Evolutionary conservation across 306 rosid species (phyloP).

Genomic region (Argentina anserina): DNA sequence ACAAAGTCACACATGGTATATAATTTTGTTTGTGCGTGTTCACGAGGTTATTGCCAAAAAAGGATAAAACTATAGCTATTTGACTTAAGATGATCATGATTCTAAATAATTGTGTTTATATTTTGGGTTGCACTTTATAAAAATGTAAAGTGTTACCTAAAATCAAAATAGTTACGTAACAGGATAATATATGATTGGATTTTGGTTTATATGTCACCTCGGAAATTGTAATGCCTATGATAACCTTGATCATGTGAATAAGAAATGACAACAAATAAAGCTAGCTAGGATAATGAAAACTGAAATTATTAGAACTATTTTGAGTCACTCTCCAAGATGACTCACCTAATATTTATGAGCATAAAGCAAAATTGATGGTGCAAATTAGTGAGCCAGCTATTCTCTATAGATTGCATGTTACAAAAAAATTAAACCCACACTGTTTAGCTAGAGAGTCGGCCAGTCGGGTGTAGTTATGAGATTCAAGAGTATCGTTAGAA

Average conservation of each 20-base stretch:
- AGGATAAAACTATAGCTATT: not conserved
- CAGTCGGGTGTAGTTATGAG: not conserved
- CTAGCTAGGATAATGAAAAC: conserved; percentile 10
- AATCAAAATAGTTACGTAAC: not conserved
- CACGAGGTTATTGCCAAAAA: not conserved
- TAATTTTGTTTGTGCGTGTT: not conserved
- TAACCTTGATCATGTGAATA: conserved; percentile 23
- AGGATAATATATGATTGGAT: conserved; percentile 23
- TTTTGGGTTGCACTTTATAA: not conserved
- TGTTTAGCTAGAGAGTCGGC: no score
- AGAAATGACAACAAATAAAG: conserved; percentile 26
- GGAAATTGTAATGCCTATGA: conserved; percentile 23
- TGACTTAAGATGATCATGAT: conserved; percentile 6
- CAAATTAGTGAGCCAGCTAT: not conserved
- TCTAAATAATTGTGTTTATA: not conserved
- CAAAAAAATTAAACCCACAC: not conserved
- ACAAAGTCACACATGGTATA: no score
- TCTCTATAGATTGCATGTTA: not conserved
- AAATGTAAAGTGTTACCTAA: not conserved
- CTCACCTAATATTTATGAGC: not conserved
- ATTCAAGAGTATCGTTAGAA: not conserved
- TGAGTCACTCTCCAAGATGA: not conserved
- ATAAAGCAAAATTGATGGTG: not conserved
- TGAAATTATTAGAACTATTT: conserved; percentile 7
- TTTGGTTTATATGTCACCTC: conserved; percentile 31